These are phyloP conservation scores for Takashimella tepidaria DNA, from an alignment of 1,284 basidiomycete genomes.

Conservation along the genomic window DNA sequence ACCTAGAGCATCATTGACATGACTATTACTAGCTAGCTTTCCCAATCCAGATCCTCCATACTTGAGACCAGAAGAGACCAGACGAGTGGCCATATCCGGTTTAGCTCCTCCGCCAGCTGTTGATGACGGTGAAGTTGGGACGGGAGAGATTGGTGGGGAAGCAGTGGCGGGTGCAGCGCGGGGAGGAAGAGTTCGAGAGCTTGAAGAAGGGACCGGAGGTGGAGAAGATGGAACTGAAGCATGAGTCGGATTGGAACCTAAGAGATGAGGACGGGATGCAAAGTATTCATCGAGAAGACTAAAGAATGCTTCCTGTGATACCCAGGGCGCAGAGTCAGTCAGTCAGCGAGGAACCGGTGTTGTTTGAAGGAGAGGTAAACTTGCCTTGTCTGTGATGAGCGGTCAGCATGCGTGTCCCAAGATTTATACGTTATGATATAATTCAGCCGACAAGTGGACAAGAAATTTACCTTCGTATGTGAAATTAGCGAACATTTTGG, in stretches of 20 bases:
- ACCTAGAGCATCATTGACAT: conserved; percentile 16
- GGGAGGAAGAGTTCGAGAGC: neutral
- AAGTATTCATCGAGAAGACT: conserved; percentile 45
- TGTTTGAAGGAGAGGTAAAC: neutral
- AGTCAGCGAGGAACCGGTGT: conserved; percentile 2
- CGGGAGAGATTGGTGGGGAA: neutral
- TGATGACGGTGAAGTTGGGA: neutral
- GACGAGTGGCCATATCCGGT: conserved; percentile 24
- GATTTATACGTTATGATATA: neutral
- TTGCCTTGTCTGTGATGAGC: conserved; percentile 17
- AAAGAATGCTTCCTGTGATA: conserved; percentile 41
- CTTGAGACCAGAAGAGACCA: conserved; percentile 26
- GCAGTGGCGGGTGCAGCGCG: neutral
- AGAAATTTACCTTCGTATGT: conserved; percentile 23
- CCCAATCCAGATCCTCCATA: conserved; percentile 15
- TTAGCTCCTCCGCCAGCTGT: conserved; percentile 6
- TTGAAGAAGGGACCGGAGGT: neutral
- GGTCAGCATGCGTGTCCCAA: neutral
- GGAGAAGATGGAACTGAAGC: neutral
- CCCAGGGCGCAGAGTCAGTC: no score
- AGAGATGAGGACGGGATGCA: conserved; percentile 37
- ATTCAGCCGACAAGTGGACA: neutral
- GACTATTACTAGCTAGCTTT: conserved; percentile 13
- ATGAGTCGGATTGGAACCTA: neutral
- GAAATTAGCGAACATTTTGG: conserved; percentile 27